A percentile compares a stretch with the other conserved stretches of the same genome.
Evolutionary conservation across 2,329 filamentous ascomycete species (phyloP).

Genomic region (Tetracladium maxilliforme): DNA sequence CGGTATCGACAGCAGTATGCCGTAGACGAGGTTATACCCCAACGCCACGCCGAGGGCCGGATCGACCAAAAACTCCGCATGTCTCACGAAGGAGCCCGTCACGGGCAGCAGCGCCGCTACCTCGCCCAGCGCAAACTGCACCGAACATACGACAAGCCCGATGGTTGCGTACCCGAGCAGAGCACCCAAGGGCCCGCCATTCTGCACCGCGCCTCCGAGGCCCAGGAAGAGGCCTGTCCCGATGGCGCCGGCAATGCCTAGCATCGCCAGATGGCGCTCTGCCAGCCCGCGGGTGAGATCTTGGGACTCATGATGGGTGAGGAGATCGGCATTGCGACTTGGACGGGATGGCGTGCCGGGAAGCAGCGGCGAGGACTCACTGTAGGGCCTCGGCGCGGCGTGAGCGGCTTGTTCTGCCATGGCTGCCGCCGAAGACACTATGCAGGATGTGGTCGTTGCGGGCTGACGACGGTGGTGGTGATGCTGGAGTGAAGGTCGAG

Average conservation of each 20-base stretch:
- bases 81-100: conserved; percentile 30
- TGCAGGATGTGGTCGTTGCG: too few species aligned
- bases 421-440: too few species aligned
- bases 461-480: too few species aligned
- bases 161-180: conserved; percentile 34
- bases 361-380: too few species aligned
- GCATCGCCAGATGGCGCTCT: conserved; percentile 27
- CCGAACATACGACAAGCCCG: conserved; percentile 30
- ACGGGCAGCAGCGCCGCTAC: conserved; percentile 33
- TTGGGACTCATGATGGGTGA: conserved; percentile 31
- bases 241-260: conserved; percentile 26
- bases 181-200: conserved; percentile 33
- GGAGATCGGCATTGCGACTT: conserved; percentile 26
- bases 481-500: too few species aligned
- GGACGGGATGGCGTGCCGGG: too few species aligned
- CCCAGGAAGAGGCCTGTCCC: conserved; percentile 35
- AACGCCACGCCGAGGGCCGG: conserved; percentile 30
- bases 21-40: conserved; percentile 36
- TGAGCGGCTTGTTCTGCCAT: too few species aligned
- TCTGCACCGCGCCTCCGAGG: conserved; percentile 33
- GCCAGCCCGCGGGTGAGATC: conserved; percentile 25
- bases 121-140: conserved; percentile 34
- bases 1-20: conserved; percentile 36
- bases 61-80: conserved; percentile 32
- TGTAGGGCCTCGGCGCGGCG: too few species aligned